phyloP scores from a whole-genome alignment of 495 filamentous ascomycete species.

The Apiosordaria backusii region DNA sequence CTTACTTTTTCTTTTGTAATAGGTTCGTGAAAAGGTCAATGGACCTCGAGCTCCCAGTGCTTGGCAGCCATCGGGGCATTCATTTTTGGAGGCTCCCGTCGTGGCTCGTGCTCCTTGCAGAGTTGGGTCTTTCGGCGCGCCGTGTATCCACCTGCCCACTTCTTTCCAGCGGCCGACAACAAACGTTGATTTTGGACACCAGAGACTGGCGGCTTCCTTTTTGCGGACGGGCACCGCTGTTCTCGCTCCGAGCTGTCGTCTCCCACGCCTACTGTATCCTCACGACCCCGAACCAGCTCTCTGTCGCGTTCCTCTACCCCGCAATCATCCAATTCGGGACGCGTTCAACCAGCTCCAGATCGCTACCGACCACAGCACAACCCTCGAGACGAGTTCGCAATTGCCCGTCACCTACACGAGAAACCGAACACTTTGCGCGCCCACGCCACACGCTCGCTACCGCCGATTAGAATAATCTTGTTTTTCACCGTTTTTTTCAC shows the following conservation, averaged over 20 bases:
- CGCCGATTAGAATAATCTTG: neutral
- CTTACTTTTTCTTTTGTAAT: too few species aligned
- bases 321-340: slow-evolving; percentile 1
- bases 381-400: neutral
- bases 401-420: neutral
- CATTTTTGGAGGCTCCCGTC: neutral
- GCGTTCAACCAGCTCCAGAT: neutral
- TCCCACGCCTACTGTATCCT: neutral
- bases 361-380: neutral
- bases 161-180: neutral
- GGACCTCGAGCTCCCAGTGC: neutral
- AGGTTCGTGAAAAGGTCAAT: too few species aligned
- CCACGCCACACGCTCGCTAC: neutral
- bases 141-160: neutral
- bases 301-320: slow-evolving; percentile 5
- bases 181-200: neutral
- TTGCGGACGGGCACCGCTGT: slow-evolving; percentile 5
- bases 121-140: slow-evolving; percentile 1
- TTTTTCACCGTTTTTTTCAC: neutral
- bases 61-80: slow-evolving; percentile 1
- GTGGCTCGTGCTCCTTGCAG: slow-evolving; percentile 11
- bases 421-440: neutral
- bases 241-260: neutral
- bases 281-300: slow-evolving; percentile 1
- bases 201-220: neutral